Percentiles rank a stretch among this genome's conserved stretches.
phyloP scores from a whole-genome alignment of 2,329 filamentous ascomycete genomes.

The Aaosphaeria pasadenensis region DNA sequence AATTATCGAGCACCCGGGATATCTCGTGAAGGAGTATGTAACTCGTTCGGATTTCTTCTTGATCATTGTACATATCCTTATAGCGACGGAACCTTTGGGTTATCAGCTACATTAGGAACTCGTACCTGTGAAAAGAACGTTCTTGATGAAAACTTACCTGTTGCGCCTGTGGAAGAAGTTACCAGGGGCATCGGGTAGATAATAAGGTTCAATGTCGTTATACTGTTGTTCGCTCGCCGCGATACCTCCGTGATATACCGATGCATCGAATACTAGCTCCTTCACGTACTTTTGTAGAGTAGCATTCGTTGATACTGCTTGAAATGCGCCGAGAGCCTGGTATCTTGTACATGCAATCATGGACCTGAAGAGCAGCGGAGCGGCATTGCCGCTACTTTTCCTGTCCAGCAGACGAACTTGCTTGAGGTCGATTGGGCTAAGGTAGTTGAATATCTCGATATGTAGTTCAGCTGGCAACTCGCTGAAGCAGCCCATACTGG shows the following conservation, averaged over 20 bases:
- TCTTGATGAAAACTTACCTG: constrained; percentile 1
- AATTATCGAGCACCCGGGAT: constrained; percentile 16
- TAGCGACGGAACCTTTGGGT: constrained; percentile 18
- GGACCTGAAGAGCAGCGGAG: constrained; percentile 20
- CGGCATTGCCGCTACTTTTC: constrained; percentile 19
- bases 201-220: background rate
- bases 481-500: background rate
- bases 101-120: background rate
- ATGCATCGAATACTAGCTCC: constrained; percentile 31
- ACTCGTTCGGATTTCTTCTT: constrained; percentile 21
- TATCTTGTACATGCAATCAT: constrained; percentile 26
- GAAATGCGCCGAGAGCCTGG: constrained; percentile 22
- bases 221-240: constrained; percentile 11
- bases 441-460: constrained; percentile 24
- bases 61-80: constrained; percentile 19
- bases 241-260: constrained; percentile 14
- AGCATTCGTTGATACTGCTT: constrained; percentile 21
- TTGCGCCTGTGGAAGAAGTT: background rate
- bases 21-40: constrained; percentile 22
- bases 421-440: constrained; percentile 20
- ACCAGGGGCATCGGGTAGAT: background rate
- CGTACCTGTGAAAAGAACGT: background rate
- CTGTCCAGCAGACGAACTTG: constrained; percentile 16
- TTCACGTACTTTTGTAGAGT: constrained; percentile 23
- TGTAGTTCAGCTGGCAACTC: constrained; percentile 26